A percentile compares a stretch with the other conserved stretches of the same genome.
Conservation (phyloP, 2,329 filamentous ascomycete genomes). For the Colletotrichum chlorophyti region DNA sequence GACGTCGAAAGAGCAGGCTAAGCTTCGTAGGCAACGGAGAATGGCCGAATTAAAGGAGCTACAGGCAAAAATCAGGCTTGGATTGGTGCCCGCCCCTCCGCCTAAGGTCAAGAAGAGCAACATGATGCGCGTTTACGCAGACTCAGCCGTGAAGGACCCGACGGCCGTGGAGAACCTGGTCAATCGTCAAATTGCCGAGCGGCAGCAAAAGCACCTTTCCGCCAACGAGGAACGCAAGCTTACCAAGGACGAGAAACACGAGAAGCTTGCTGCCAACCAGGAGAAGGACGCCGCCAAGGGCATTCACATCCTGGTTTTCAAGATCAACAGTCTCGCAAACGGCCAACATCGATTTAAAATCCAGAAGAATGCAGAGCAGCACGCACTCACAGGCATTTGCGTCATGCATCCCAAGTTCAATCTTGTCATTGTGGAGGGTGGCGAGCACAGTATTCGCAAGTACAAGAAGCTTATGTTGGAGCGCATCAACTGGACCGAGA, state of each 20-base stretch:
- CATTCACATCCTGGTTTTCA: slow-evolving; percentile 86
- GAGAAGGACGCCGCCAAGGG: slow-evolving; percentile 88
- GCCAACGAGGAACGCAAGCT: slow-evolving; percentile 86
- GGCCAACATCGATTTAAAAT: slow-evolving; percentile 95
- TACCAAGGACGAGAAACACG: slow-evolving; percentile 83
- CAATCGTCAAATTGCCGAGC: slow-evolving; percentile 89
- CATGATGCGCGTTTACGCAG: slow-evolving; percentile 82
- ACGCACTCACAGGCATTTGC: slow-evolving; percentile 86
- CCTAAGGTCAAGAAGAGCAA: slow-evolving; percentile 98
- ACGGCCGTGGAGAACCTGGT: slow-evolving; percentile 96
- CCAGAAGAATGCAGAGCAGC: slow-evolving; percentile 88
- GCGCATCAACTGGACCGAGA: slow-evolving; percentile 95
- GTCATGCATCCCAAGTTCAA: slow-evolving; percentile 90
- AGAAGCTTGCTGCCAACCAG: slow-evolving; percentile 84
- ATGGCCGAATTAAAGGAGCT: slow-evolving; percentile 95
- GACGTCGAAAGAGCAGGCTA: slow-evolving; percentile 89
- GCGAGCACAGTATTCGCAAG: slow-evolving; percentile 78
- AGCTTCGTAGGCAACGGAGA: slow-evolving; percentile 85
- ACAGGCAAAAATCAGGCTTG: slow-evolving; percentile 93
- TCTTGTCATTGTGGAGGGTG: slow-evolving; percentile 90
- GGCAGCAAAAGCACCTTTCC: slow-evolving; percentile 77
- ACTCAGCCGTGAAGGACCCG: slow-evolving; percentile 83
- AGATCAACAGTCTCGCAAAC: slow-evolving; percentile 86
- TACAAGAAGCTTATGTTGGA: slow-evolving; percentile 95
- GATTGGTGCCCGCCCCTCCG: slow-evolving; percentile 85